phyloP scores from a whole-genome alignment of 192 early-diverging fungal species.

The Linnemannia zychae region DNA sequence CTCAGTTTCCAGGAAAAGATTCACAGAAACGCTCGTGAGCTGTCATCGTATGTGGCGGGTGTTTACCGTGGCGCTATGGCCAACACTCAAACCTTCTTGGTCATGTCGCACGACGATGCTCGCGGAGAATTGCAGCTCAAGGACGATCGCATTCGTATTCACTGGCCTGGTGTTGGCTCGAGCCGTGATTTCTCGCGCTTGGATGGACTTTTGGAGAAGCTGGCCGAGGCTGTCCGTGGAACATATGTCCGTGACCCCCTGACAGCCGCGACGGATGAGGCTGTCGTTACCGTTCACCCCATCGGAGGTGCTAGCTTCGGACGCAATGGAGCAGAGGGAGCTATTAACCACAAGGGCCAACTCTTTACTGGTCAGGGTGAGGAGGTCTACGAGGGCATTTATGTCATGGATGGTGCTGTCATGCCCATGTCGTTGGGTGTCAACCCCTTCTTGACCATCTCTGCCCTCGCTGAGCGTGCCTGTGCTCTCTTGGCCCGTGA shows the following conservation, averaged over 20 bases:
- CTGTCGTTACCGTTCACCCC: conserved; percentile 63
- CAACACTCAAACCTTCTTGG: conserved; percentile 61
- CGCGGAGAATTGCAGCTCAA: conserved; percentile 48
- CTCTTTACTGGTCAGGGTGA: conserved; percentile 51
- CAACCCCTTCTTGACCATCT: conserved; percentile 66
- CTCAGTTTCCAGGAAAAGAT: conserved; percentile 40
- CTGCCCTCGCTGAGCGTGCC: conserved; percentile 59
- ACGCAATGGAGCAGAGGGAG: conserved; percentile 49
- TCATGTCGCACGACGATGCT: conserved; percentile 66
- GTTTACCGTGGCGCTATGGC: conserved; percentile 55
- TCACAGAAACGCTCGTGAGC: conserved; percentile 32
- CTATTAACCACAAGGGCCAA: conserved; percentile 65
- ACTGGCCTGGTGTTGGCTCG: conserved; percentile 51
- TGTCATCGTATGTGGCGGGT: conserved; percentile 43
- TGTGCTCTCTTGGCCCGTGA: conserved; percentile 51
- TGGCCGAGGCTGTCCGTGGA: conserved; percentile 36
- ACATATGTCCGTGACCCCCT: conserved; percentile 58
- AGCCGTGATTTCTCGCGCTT: conserved; percentile 39
- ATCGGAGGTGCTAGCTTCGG: conserved; percentile 62
- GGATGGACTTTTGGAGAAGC: conserved; percentile 36
- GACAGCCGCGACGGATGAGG: conserved; percentile 34
- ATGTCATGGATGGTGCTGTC: conserved; percentile 63
- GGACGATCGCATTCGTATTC: conserved; percentile 53
- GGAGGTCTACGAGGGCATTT: conserved; percentile 61
- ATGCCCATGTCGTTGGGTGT: conserved; percentile 63